Evolutionary conservation across 805 yeast genomes (phyloP).

Genomic region (Barnettozyma sucrosica): DNA sequence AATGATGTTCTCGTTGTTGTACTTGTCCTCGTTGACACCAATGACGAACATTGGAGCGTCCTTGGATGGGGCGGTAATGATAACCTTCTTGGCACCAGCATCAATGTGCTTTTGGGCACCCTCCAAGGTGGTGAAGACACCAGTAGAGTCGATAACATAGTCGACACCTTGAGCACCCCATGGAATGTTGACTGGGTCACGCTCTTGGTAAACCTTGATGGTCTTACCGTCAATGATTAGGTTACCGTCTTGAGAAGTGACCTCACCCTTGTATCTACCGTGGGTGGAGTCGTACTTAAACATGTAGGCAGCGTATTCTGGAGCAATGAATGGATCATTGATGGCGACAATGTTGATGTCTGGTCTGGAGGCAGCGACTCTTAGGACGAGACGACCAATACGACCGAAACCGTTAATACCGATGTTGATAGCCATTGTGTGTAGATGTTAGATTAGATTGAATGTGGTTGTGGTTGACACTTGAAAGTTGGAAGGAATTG

Average conservation of each 20-base stretch:
- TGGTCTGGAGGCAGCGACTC: conserved; percentile 52
- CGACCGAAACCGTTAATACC: conserved; percentile 74
- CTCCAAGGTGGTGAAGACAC: conserved; percentile 62
- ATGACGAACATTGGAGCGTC: conserved; percentile 72
- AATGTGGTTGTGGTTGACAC: not conserved
- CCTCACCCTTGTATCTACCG: conserved; percentile 57
- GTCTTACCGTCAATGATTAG: conserved; percentile 48
- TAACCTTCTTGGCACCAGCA: conserved; percentile 70
- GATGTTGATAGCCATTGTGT: conserved; percentile 44
- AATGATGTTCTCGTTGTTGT: conserved; percentile 52
- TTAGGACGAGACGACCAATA: conserved; percentile 63
- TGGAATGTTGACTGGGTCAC: conserved; percentile 63
- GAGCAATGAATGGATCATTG: conserved; percentile 65
- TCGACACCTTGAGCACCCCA: conserved; percentile 62
- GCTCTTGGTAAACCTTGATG: conserved; percentile 52
- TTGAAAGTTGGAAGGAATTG: not conserved
- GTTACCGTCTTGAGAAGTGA: conserved; percentile 44
- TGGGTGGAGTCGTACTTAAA: conserved; percentile 73
- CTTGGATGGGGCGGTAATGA: conserved; percentile 66
- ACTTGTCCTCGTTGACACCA: conserved; percentile 61
- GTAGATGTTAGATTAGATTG: not conserved
- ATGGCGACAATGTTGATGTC: conserved; percentile 55
- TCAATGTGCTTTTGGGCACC: conserved; percentile 64
- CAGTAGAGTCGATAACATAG: conserved; percentile 65
- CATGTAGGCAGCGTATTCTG: conserved; percentile 69